A percentile compares a stretch with the other conserved stretches of the same genome.
Conservation (phyloP, 1,284 basidiomycete genomes). For the Cryptococcus sp. region DNA sequence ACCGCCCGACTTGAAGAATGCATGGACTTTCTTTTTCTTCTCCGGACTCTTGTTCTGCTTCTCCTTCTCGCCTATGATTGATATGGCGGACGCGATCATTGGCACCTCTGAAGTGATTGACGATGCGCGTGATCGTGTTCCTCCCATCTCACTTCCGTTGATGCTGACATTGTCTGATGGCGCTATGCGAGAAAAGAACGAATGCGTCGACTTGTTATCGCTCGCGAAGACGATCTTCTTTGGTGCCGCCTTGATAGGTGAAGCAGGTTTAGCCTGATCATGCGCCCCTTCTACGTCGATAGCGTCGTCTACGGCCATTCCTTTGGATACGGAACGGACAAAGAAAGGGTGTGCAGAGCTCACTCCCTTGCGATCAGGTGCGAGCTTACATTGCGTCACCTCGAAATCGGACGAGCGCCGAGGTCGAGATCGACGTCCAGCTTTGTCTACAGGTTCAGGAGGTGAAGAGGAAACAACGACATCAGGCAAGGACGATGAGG, state of each 20-base stretch:
- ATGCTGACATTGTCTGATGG: not conserved
- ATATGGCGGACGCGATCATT: not conserved
- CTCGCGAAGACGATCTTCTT: slow-evolving; percentile 33
- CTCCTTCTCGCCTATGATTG: not conserved
- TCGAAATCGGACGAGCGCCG: slow-evolving; percentile 8
- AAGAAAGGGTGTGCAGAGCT: not conserved
- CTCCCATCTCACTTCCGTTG: not conserved
- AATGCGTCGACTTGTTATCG: slow-evolving; percentile 34
- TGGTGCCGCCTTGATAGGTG: not conserved
- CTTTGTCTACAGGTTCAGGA: not conserved
- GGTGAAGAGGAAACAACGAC: not conserved
- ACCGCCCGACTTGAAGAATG: slow-evolving; percentile 32
- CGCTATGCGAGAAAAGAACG: slow-evolving; percentile 32
- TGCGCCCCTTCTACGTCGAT: slow-evolving; percentile 22
- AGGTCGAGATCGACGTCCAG: not conserved
- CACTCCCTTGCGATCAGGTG: not conserved
- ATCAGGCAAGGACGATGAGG: not conserved
- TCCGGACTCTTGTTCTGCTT: slow-evolving; percentile 1
- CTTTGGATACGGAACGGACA: slow-evolving; percentile 1
- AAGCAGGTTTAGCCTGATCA: slow-evolving; percentile 3
- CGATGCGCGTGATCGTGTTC: slow-evolving; percentile 6
- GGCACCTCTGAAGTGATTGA: slow-evolving; percentile 7
- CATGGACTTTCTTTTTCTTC: slow-evolving; percentile 25
- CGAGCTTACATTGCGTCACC: slow-evolving; percentile 1
- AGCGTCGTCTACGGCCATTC: slow-evolving; percentile 10